Percentiles rank a stretch among this genome's conserved stretches.
Conservation (phyloP, 768 basidiomycete genomes). For the Mycena metata region DNA sequence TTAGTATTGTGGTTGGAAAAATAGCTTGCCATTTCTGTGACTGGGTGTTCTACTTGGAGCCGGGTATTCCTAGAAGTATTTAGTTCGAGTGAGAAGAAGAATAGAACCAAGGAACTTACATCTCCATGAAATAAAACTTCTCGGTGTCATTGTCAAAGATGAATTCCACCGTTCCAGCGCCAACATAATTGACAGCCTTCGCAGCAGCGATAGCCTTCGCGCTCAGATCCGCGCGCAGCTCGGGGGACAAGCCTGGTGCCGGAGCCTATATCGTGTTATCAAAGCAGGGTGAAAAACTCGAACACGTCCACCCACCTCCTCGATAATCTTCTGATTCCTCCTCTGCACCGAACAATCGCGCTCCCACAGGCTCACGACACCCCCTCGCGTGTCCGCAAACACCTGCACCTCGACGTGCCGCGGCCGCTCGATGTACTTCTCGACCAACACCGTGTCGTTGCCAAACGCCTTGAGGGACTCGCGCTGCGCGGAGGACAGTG, state of each 20-base stretch:
- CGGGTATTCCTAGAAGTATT: constrained; percentile 70
- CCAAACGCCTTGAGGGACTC: constrained; percentile 92
- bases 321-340: constrained; percentile 96
- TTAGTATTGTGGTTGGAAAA: not conserved
- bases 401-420: constrained; percentile 96
- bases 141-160: constrained; percentile 94
- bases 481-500: constrained; percentile 87
- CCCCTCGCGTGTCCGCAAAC: constrained; percentile 87
- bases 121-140: constrained; percentile 96
- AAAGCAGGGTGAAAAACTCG: constrained; percentile 7
- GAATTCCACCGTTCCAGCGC: constrained; percentile 96
- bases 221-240: constrained; percentile 84
- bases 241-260: constrained; percentile 86
- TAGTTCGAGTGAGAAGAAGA: not conserved
- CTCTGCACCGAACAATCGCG: constrained; percentile 93
- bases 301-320: constrained; percentile 67
- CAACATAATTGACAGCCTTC: constrained; percentile 90
- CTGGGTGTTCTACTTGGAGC: constrained; percentile 91
- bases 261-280: constrained; percentile 70
- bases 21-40: constrained; percentile 82
- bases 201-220: constrained; percentile 93
- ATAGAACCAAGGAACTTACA: constrained; percentile 63
- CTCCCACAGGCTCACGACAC: constrained; percentile 95
- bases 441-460: constrained; percentile 87
- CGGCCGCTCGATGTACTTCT: constrained; percentile 89